Evolutionary conservation across 2,329 filamentous ascomycete genomes (phyloP).

Genomic region (Conoideocrella luteorostrata): DNA sequence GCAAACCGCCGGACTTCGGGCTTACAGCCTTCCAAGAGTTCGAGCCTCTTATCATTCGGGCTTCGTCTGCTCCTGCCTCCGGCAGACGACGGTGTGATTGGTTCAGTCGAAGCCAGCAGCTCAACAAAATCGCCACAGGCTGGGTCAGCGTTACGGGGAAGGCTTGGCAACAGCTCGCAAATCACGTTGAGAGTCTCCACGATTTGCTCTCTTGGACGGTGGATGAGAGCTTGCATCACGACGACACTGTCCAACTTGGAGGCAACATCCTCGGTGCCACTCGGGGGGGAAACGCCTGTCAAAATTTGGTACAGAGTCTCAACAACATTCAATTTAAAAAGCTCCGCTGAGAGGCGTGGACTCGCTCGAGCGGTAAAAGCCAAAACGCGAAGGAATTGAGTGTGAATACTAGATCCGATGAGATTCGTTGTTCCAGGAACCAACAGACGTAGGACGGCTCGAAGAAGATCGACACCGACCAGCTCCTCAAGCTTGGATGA

Average conservation of each 20-base stretch:
- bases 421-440: conserved; percentile 93
- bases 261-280: conserved; percentile 67
- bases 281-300: conserved; percentile 88
- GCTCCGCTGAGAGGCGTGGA: conserved; percentile 76
- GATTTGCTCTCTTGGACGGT: conserved; percentile 90
- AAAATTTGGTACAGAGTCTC: conserved; percentile 97
- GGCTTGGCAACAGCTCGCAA: conserved; percentile 80
- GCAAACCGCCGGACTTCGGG: conserved; percentile 85
- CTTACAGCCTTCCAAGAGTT: conserved; percentile 76
- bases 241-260: conserved; percentile 92
- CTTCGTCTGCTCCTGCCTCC: conserved; percentile 32
- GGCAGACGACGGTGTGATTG: conserved; percentile 31
- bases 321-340: conserved; percentile 94
- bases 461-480: conserved; percentile 80
- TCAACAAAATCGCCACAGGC: conserved; percentile 38
- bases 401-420: conserved; percentile 90
- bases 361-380: conserved; percentile 87
- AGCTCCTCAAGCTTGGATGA: conserved; percentile 85
- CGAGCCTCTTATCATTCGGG: conserved; percentile 73
- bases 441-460: conserved; percentile 77
- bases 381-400: conserved; percentile 87
- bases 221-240: conserved; percentile 97
- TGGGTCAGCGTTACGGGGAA: conserved; percentile 51
- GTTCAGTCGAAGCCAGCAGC: conserved; percentile 30
- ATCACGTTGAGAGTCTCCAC: conserved; percentile 97